Percentiles rank a stretch among this genome's conserved stretches.
Evolutionary conservation across 768 basidiomycete species (phyloP).

Genomic region (Russula olivacea): DNA sequence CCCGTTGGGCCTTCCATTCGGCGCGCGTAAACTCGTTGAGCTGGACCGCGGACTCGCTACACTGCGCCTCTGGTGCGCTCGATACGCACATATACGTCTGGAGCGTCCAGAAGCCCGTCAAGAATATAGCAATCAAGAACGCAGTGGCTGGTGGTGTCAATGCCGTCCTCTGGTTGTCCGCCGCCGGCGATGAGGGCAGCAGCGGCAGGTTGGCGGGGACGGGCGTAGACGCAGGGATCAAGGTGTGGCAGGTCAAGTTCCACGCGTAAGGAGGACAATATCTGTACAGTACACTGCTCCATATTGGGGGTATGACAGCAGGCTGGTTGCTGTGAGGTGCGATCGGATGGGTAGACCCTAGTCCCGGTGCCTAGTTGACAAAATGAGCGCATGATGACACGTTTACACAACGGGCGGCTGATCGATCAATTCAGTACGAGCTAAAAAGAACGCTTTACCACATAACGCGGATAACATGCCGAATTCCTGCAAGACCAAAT

Average conservation of each 20-base stretch:
- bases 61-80: slow-evolving; percentile 84
- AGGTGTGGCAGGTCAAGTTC: slow-evolving; percentile 60
- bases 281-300: neutral
- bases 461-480: neutral
- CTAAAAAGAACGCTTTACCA: neutral
- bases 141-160: slow-evolving; percentile 82
- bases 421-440: slow-evolving; percentile 12
- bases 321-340: neutral
- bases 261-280: slow-evolving; percentile 26
- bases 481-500: neutral
- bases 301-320: too few relatives aligned
- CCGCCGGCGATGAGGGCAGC: slow-evolving; percentile 11
- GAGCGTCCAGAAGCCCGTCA: slow-evolving; percentile 63
- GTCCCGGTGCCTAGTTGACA: neutral
- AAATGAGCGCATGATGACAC: neutral
- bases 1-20: slow-evolving; percentile 83
- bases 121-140: slow-evolving; percentile 78
- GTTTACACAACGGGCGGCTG: neutral
- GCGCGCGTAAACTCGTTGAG: slow-evolving; percentile 73
- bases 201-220: slow-evolving; percentile 48
- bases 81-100: slow-evolving; percentile 91
- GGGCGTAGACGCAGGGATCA: slow-evolving; percentile 78
- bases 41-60: slow-evolving; percentile 67
- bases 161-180: slow-evolving; percentile 69
- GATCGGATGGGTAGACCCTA: neutral